These are phyloP conservation scores for Yamadazyma sp. DNA, from an alignment of 1,139 yeast genomes.

Conservation along the genomic window DNA sequence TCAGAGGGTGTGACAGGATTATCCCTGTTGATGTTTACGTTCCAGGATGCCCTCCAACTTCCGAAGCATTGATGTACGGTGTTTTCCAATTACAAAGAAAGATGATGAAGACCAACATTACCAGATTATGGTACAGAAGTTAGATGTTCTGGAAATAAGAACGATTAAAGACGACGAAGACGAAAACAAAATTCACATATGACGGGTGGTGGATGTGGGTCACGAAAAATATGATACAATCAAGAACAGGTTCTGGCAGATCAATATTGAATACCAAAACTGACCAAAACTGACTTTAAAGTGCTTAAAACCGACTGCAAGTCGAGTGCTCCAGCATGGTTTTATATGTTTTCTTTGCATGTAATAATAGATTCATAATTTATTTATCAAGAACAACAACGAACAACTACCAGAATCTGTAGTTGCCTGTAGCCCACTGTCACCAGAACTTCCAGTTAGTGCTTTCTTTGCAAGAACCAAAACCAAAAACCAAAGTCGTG, in stretches of 20 bases:
- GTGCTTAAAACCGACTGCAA: too few relatives aligned
- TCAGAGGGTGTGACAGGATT: slow-evolving; percentile 86
- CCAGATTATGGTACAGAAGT: slow-evolving; percentile 85
- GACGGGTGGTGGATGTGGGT: not conserved
- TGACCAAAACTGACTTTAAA: not conserved
- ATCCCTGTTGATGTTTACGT: slow-evolving; percentile 90
- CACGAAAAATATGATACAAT: not conserved
- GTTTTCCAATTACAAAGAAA: slow-evolving; percentile 86
- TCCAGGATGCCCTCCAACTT: slow-evolving; percentile 92
- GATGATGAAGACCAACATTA: slow-evolving; percentile 78
- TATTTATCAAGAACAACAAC: not conserved
- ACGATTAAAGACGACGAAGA: too few relatives aligned
- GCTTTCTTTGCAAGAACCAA: not conserved
- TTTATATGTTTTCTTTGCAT: slow-evolving; percentile 4
- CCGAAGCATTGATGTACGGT: slow-evolving; percentile 90
- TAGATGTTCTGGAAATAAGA: too few relatives aligned
- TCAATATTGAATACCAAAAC: not conserved
- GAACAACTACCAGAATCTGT: too few relatives aligned
- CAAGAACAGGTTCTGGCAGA: not conserved
- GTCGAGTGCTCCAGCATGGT: too few relatives aligned
- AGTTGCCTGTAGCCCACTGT: not conserved
- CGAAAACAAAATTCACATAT: not conserved
- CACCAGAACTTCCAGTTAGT: too few relatives aligned
- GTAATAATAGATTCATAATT: slow-evolving; percentile 4
- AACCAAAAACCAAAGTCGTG: too few relatives aligned